Evolutionary conservation across 495 filamentous ascomycete genomes (phyloP), one percentile per base, ranked within the genome.

Genomic region (Hypomontagnella monticulosa): DNA sequence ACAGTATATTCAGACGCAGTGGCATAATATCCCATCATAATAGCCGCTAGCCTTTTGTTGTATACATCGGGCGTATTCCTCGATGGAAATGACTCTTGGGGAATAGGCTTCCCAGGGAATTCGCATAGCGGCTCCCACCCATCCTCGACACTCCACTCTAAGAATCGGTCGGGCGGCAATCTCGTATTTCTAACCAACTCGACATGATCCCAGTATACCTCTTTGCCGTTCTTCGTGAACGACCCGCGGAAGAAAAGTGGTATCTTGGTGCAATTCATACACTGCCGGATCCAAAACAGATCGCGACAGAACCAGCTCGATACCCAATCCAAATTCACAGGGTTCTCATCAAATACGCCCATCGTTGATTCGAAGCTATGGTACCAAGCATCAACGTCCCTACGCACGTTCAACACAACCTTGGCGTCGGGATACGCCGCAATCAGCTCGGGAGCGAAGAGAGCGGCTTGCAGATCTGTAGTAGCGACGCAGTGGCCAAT

Each of bases 81-180:
- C 14, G 36, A 11, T 9, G 36, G 36, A 15, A 40, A 40, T 15
- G 36, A 9, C 36, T 40, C 36, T 27, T 27, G 3, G 23, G 48
- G 33, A 4, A 52, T 11, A 34, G 46, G 46, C 33, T 34, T 49
- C 12, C 27, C 46, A 23, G 84, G 58, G 40, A 81, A 81, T 41
- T 73, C 53, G 67, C 83, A 84, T 12, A 84, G 63, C 5, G 81
- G 81, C 56, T 64, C 78, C 81, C 82, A 85, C 4, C 82, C 82
- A 48, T 81, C 78, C 51, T 67, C 75, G 0, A 83, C 71, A 19
- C 77, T 66, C 67, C 77, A 81, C 49, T 83, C 74, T 33, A 84
- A 61, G 62, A 84, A 55, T 11, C 73, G 67, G 0, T 79, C 76
- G 27, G 43, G 38, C 1, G 62, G 61, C 4, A 68, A 27, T 7